Evolutionary conservation across 805 yeast genomes (phyloP), one percentile per base, ranked within the genome.

Genomic region (Cyberlindnera maclurae): DNA sequence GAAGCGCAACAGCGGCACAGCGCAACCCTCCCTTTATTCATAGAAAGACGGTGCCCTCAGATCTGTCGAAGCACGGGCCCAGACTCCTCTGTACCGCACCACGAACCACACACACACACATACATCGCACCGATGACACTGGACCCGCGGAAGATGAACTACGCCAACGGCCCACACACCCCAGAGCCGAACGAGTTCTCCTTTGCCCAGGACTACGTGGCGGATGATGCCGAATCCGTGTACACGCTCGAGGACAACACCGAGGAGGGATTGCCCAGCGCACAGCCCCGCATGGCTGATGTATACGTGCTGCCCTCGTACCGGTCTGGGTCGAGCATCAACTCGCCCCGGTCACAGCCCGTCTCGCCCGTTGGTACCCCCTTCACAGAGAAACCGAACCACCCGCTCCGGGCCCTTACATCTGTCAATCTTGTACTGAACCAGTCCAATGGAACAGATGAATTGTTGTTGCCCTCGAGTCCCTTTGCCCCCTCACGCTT

Each of bases 371-470:
- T 50, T 6, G 40, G 47, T 2, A 37, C 46, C 2, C 51, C 56
- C 1, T 55, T 33, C 40, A 39, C 49, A 31, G 55, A 54, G 32
- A 35, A 38, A 9, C 49, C 58, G 8, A 36, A 44, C 9, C 58
- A 55, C 26, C 54, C 55, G 24, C 29, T 55, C 26, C 35, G 58
- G 15, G 58, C 59, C 2, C 32, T 55, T 15, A 49, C 59, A 1
- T 40, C 54, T 7, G 51, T 52, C 9, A 45, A 49, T 18, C 36
- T 52, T 9, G 50, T 46, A 9, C 40, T 51, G 26, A 51, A 50
- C 29, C 49, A 50, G 32, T 44, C 37, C n/a, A 44, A 44, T 18
- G 55, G 55, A 8, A 47, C 55, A 5, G 55, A 49, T 30, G 55
- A 51, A 28, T 44, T 50, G 12, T 37, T 51, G 15, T 29, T 44